These are phyloP conservation scores for Sanghuangporus sanghuang DNA, from an alignment of 1,284 basidiomycete genomes.

Conservation along the genomic window DNA sequence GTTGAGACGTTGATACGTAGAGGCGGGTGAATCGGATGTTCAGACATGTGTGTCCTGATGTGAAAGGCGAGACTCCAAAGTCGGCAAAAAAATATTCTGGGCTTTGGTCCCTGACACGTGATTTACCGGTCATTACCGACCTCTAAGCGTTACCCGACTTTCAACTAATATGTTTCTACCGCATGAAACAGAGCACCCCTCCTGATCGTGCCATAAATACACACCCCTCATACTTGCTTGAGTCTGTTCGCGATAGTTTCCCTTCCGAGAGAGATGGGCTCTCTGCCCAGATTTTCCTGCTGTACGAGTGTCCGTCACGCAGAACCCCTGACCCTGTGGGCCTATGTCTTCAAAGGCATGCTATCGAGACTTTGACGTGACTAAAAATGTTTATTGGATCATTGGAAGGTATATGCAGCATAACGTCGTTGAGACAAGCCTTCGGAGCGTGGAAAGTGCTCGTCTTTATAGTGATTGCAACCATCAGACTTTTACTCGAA, in stretches of 20 bases:
- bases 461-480: constrained; percentile 73
- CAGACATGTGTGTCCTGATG: constrained; percentile 3
- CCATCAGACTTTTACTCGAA: constrained; percentile 58
- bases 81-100: too few relatives aligned
- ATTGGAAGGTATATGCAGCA: constrained; percentile 37
- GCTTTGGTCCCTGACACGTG: too few relatives aligned
- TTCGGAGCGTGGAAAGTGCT: constrained; percentile 58
- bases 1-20: constrained; percentile 1
- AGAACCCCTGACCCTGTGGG: constrained; percentile 44
- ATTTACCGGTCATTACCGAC: too few relatives aligned
- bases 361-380: constrained; percentile 52
- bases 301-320: constrained; percentile 46
- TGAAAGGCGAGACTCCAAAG: too few relatives aligned
- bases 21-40: constrained; percentile 2
- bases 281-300: constrained; percentile 44
- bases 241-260: too few relatives aligned
- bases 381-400: constrained; percentile 40
- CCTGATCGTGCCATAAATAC: too few relatives aligned
- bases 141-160: too few relatives aligned
- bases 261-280: constrained; percentile 13
- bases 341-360: constrained; percentile 46
- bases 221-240: too few relatives aligned
- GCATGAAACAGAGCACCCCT: too few relatives aligned
- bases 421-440: constrained; percentile 53
- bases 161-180: too few relatives aligned